Conservation (phyloP, 2,329 filamentous ascomycete genomes). For the Sporothrix brasiliensis region DNA sequence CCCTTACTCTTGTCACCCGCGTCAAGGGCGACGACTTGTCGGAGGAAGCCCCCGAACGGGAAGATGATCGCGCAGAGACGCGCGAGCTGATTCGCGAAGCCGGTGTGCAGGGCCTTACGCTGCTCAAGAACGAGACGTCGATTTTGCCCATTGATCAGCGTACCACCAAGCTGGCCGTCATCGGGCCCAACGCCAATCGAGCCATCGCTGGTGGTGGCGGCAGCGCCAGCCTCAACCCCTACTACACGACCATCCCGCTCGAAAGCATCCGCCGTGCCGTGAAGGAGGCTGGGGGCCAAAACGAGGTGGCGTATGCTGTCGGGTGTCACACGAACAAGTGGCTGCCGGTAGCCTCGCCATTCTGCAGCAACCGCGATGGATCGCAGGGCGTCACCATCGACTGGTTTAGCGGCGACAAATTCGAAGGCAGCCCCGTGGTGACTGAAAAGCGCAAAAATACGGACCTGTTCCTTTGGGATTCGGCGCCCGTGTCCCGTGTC, state of each 20-base stretch:
- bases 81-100: constrained; percentile 62
- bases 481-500: constrained; percentile 61
- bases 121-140: constrained; percentile 64
- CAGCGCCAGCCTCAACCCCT: constrained; percentile 68
- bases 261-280: constrained; percentile 62
- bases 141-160: constrained; percentile 61
- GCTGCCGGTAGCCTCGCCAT: constrained; percentile 64
- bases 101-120: constrained; percentile 63
- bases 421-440: constrained; percentile 59
- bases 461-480: constrained; percentile 72
- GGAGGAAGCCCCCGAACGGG: constrained; percentile 59
- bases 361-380: constrained; percentile 59
- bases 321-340: constrained; percentile 68
- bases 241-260: constrained; percentile 67
- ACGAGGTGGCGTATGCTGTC: constrained; percentile 62
- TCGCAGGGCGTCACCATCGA: constrained; percentile 65
- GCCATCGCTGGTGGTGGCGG: constrained; percentile 70
- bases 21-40: constrained; percentile 64
- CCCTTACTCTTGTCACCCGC: constrained; percentile 62
- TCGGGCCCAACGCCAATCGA: constrained; percentile 68
- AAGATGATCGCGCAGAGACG: constrained; percentile 61
- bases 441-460: constrained; percentile 64
- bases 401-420: constrained; percentile 66
- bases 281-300: constrained; percentile 48
- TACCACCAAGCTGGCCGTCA: constrained; percentile 64